Evolutionary conservation across 306 rosid species (phyloP), one percentile per base, ranked within the genome.

Genomic region (Vicia villosa): DNA sequence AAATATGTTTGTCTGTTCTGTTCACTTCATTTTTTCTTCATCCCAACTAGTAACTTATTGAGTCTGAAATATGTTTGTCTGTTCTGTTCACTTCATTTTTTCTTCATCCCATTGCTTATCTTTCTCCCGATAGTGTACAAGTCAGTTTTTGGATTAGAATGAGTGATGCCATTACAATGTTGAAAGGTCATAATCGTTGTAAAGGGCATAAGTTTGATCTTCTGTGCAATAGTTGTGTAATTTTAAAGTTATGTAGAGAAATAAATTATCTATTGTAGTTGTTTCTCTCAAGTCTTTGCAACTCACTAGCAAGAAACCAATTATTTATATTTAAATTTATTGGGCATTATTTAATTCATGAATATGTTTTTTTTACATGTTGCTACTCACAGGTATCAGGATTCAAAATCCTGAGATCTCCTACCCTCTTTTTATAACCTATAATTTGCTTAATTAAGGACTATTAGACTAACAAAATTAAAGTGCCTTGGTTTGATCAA

Each of bases 191-290:
- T 40, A 69, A 68, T 69, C 68, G 22, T 69, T 73, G 74, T 76
- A 63, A 68, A 47, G 41, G 80, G 79, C 68, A 49, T 50, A 42
- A 40, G 34, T 49, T 65, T 78, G 83, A 34, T 76, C 51, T 71
- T 70, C 30, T 78, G 76, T 78, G 78, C 60, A 51, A 70, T 70
- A 70, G 46, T 70, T 62, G 74, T 79, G 83, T 75, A 71, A 66
- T 67, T 77, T 77, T 63, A 21, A 26, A 40, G 12, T 22, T 34
- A 37, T 52, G 81, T 76, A 72, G 61, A 67, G 79, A 61, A 65
- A 76, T 72, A 76, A 68, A 76, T 72, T 72, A 61, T 60, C 17
- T 7, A 8, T 69, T 70, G 37, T 32, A 20, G 38, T 68, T 67
- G 47, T 55, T 45, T 66, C 10, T 43, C 22, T 51, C 56, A 55